Evolutionary conservation across 2,329 filamentous ascomycete species (phyloP), one percentile per base, ranked within the genome.

Genomic region (Ophiostoma ulmi): DNA sequence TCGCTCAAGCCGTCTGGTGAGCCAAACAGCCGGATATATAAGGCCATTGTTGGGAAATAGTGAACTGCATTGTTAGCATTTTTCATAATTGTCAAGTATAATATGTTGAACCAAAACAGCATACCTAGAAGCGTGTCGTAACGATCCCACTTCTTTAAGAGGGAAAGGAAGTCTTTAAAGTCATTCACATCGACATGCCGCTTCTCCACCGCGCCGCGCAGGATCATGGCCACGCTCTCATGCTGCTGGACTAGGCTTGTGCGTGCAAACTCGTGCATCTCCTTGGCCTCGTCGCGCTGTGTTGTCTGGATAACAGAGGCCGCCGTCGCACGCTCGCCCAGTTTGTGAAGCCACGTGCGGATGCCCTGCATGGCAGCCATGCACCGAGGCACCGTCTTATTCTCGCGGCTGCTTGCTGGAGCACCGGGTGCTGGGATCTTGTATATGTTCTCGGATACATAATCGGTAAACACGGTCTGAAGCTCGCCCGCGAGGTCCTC

Each of bases 211-310:
- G 95, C 86, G 72, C 91, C 89, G 73, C 88, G 89, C 69, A 96
- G 81, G 69, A 97, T 91, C n/a, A 93, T 86, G 14, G 90, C 90
- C 20, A 99, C 83, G 20, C 91, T 88, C 78, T 99, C 94, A 77
- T 99, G 96, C 79, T 99, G 94, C 76, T 92, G 90, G 31, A 90
- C 88, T 69, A 99, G 84, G 76, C 92, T 96, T 74, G 87, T 83
- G 64, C 90, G 88, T 76, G 97, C 92, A 76, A 92, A 91, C 75
- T 94, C 90, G 73, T 97, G 86, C 3, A 90, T 90, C 77, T 97
- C 92, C 74, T 90, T 84, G 71, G 90, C 84, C 74, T 94, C 91
- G 11, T 85, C 84, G 64, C 81, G 78, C 70, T 76, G 78, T 7
- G 82, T 82, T 74, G 91, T 88, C 4, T 91, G 91, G 14, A 97